Conservation (phyloP, 805 yeast species). For the Sugiyamaella mastotermitis region DNA sequence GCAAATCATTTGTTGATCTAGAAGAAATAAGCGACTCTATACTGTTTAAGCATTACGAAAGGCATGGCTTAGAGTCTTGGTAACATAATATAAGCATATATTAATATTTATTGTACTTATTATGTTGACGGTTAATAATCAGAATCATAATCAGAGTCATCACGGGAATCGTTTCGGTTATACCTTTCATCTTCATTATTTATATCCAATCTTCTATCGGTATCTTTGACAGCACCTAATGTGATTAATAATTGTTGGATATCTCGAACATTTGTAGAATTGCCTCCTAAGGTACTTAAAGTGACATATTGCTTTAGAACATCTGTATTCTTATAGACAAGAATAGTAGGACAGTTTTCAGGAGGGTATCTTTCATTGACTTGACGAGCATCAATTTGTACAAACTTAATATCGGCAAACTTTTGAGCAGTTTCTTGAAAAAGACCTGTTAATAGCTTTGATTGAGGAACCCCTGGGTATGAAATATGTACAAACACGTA, state of each 20-base stretch:
- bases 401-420: conserved; percentile 80
- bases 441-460: conserved; percentile 61
- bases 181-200: conserved; percentile 44
- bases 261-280: conserved; percentile 61
- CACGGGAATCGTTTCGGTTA: no score
- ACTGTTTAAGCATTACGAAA: no score
- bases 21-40: no score
- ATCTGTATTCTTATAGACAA: conserved; percentile 72
- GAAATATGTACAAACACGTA: conserved; percentile 78
- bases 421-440: conserved; percentile 53
- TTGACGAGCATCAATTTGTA: conserved; percentile 84
- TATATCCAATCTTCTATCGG: conserved; percentile 60
- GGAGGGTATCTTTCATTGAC: conserved; percentile 94
- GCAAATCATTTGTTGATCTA: no score
- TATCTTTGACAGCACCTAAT: conserved; percentile 55
- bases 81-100: no score
- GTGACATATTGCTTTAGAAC: conserved; percentile 80
- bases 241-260: conserved; percentile 67
- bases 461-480: conserved; percentile 54
- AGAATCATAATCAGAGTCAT: conserved; percentile 6
- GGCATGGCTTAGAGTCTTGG: no score
- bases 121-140: neutral
- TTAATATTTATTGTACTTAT: no score
- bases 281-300: conserved; percentile 77
- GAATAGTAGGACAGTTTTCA: conserved; percentile 80